Percentiles rank a stretch among this genome's conserved stretches.
Evolutionary conservation across 148 eudicot species (phyloP).

Genomic region (Spergularia bocconei): DNA sequence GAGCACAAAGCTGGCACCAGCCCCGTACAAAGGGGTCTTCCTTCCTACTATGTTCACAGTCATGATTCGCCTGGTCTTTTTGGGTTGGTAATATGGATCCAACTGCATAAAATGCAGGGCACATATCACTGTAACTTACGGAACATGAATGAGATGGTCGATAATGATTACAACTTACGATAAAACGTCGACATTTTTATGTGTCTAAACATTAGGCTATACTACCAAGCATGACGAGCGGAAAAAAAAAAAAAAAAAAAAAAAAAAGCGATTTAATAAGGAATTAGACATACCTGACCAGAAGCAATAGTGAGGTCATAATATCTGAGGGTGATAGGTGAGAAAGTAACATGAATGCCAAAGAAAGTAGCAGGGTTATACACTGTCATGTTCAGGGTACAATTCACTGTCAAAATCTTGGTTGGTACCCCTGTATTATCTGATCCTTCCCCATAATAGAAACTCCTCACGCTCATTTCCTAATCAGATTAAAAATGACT

Average conservation of each 20-base stretch:
- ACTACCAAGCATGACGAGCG: too few relatives aligned
- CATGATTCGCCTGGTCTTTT: constrained; percentile 40
- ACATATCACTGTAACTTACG: background rate
- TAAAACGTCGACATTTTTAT: background rate
- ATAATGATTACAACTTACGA: background rate
- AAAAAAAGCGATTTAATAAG: background rate
- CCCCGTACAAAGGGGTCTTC: constrained; percentile 65
- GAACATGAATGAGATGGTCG: too few relatives aligned
- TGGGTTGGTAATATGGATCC: constrained; percentile 57
- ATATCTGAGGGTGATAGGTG: constrained; percentile 42
- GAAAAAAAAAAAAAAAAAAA: too few relatives aligned
- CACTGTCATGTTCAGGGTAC: constrained; percentile 44
- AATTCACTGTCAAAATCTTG: constrained; percentile 46
- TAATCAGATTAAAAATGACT: constrained; percentile 15
- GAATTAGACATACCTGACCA: constrained; percentile 48
- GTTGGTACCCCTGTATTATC: constrained; percentile 80
- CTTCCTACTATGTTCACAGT: constrained; percentile 41
- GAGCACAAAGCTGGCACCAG: constrained; percentile 43
- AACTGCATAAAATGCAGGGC: constrained; percentile 30
- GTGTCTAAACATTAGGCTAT: too few relatives aligned
- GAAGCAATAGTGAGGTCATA: constrained; percentile 53
- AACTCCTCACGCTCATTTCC: constrained; percentile 45
- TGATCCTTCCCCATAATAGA: constrained; percentile 54
- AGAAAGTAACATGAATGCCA: constrained; percentile 62
- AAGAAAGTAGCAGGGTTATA: constrained; percentile 70